A percentile compares a stretch with the other conserved stretches of the same genome.
Conservation (phyloP, 176 grass and related monocot species). For the Aechmea fasciata region DNA sequence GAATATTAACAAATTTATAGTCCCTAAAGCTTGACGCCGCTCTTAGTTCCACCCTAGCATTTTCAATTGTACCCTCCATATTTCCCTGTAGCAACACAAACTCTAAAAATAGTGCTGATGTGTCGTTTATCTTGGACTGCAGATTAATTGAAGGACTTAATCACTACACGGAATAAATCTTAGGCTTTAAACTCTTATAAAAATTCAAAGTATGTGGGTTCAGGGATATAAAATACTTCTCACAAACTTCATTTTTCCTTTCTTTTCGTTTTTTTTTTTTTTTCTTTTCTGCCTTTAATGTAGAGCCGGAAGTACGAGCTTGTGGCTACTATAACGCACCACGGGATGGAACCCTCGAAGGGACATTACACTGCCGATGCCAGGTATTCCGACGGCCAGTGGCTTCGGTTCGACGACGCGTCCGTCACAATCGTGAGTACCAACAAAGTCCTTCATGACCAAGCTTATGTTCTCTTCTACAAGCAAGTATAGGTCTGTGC, state of each 20-base stretch:
- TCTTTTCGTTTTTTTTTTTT: neutral
- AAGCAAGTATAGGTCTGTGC: constrained; percentile 41
- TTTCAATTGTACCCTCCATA: no score
- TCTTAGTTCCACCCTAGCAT: no score
- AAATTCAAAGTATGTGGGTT: no score
- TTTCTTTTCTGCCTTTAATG: neutral
- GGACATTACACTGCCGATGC: constrained; percentile 83
- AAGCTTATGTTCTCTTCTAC: constrained; percentile 87
- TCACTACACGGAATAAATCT: no score
- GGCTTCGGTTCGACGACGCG: constrained; percentile 75
- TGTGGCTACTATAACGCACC: constrained; percentile 81
- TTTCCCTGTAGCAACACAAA: no score
- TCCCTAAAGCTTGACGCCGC: no score
- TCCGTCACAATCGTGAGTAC: constrained; percentile 23
- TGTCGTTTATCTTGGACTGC: no score
- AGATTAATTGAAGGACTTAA: no score
- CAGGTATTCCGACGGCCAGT: constrained; percentile 42
- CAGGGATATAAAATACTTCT: neutral
- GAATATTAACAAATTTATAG: no score
- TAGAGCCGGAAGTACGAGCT: constrained; percentile 83
- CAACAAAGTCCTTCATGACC: constrained; percentile 66
- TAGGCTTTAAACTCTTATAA: no score
- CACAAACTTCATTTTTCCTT: neutral
- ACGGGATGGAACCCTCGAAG: constrained; percentile 50
- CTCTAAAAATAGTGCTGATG: no score